Evolutionary conservation across 1,139 yeast genomes (phyloP).

Genomic region (Geotrichum phurueaensis): DNA sequence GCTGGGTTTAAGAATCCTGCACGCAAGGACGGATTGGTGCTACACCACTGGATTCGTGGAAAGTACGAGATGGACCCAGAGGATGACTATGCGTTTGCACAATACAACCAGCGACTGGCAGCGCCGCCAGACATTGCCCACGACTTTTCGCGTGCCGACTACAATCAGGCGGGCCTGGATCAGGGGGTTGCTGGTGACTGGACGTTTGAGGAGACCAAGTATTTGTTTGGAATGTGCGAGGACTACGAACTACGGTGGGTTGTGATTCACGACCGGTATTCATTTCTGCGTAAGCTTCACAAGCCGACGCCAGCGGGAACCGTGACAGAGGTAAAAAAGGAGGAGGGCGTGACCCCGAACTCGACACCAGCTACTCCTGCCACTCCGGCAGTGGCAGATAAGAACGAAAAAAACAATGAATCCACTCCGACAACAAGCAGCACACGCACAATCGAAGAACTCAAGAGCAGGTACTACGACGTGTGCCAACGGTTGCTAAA

Average conservation of each 20-base stretch:
- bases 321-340: slow-evolving; percentile 8
- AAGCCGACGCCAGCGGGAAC: slow-evolving; percentile 5
- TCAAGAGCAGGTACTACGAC: slow-evolving; percentile 73
- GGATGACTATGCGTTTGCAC: slow-evolving; percentile 61
- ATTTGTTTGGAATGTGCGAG: slow-evolving; percentile 65
- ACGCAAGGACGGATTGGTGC: slow-evolving; percentile 44
- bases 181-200: slow-evolving; percentile 41
- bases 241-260: slow-evolving; percentile 85
- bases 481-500: slow-evolving; percentile 47
- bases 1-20: slow-evolving; percentile 55
- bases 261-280: slow-evolving; percentile 71
- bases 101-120: slow-evolving; percentile 62
- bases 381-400: background rate
- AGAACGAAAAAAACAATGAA: slow-evolving; percentile 3
- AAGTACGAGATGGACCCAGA: slow-evolving; percentile 43
- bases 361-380: background rate
- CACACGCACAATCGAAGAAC: slow-evolving; percentile 58
- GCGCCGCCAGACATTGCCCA: slow-evolving; percentile 46
- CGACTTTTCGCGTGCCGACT: slow-evolving; percentile 58
- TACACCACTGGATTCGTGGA: slow-evolving; percentile 88
- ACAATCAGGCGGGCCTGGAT: slow-evolving; percentile 35
- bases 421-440: background rate
- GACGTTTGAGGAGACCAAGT: slow-evolving; percentile 72
- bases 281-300: slow-evolving; percentile 30
- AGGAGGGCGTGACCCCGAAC: background rate